Percentiles rank a stretch among this genome's conserved stretches.
Evolutionary conservation across 495 filamentous ascomycete species (phyloP).

Genomic region (Stereocaulon alpinum): DNA sequence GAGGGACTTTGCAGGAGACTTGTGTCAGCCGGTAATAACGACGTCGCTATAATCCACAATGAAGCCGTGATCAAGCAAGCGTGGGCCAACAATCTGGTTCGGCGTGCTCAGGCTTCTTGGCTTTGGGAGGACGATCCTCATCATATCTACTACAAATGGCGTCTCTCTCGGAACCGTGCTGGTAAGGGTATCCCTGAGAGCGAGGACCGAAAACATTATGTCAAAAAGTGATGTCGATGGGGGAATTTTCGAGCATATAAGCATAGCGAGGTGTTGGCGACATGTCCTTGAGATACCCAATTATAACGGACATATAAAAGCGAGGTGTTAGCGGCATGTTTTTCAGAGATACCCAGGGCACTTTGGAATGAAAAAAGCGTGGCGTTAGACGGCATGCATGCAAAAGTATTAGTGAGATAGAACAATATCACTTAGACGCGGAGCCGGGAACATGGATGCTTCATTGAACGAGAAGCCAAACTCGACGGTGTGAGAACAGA

Average conservation of each 20-base stretch:
- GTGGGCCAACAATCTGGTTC: not conserved
- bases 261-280: not conserved
- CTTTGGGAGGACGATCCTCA: not conserved
- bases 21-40: not conserved
- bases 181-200: constrained; percentile 1
- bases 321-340: too few relatives aligned
- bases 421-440: too few relatives aligned
- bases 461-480: too few relatives aligned
- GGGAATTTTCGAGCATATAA: not conserved
- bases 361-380: too few relatives aligned
- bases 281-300: constrained; percentile 1
- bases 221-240: too few relatives aligned
- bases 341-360: too few relatives aligned
- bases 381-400: too few relatives aligned
- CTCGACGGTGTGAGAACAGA: too few relatives aligned
- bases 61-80: not conserved
- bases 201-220: too few relatives aligned
- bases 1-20: not conserved
- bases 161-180: constrained; percentile 9
- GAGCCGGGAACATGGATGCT: too few relatives aligned
- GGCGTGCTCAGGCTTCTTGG: not conserved
- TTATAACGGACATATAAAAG: not conserved
- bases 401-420: too few relatives aligned
- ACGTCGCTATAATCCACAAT: not conserved
- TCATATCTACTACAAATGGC: constrained; percentile 7